Evolutionary conservation across 139 green algal species (phyloP), one percentile per base, ranked within the genome.

Genomic region (Chlorella vulgaris): DNA sequence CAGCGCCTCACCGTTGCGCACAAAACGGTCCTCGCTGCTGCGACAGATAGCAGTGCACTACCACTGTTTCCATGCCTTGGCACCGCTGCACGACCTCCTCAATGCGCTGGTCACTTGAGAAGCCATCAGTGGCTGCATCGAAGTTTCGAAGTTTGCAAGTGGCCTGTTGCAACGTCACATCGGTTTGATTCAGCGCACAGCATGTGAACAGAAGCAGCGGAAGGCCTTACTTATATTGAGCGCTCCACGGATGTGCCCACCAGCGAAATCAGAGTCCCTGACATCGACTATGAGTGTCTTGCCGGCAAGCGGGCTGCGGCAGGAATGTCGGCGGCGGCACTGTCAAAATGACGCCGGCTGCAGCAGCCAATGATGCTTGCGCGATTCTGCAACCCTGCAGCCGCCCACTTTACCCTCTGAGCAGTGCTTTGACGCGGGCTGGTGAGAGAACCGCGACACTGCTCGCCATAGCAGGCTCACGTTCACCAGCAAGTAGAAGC

Each of bases 1-100:
- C 13, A 15, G 13, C 10, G 10, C 13, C 47, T 39, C 73, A 79
- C 73, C 73, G 51, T 53, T 69, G 73, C 22, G 73, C 73, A 35
- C 51, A 68, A 36, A 55, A 80, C 35, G 83, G 83, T 4, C 83
- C 83, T 0, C 83, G 68, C 69, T 87, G 78, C 71, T 87, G 83
- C 19, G 50, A 76, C 26, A 87, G 77, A 58, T 87, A 87, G 36
- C 83, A 87, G 58, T 87, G 83, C 8, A 87, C 33, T 0, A 87
- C 62, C 0, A 87, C 69, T 18, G 42, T 63, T 13, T 85, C 70
- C 6, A 39, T 70, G 39, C 38, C 60, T 4, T 26, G 40, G 68
- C 51, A 53, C n/a, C 51, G 55, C 5, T 35, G 40, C 18, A 80
- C 47, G 0, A 80, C 31, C 1, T 39, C 3, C 38, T 80, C 74